Percentiles rank a stretch among this genome's conserved stretches.
phyloP scores from a whole-genome alignment of 805 yeast species.

The Jamesozyma gamospora region DNA sequence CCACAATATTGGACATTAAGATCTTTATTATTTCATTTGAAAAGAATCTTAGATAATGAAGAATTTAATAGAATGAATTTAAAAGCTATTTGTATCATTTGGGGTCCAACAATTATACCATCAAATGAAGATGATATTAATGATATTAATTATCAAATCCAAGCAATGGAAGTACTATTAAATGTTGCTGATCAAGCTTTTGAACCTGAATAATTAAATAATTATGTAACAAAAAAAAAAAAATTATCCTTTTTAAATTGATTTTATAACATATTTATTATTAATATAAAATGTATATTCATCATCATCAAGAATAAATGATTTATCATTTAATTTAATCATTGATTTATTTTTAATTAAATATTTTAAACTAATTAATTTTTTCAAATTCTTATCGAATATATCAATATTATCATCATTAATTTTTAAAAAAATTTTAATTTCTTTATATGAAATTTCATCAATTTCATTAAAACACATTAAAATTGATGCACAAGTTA shows the following conservation, averaged over 20 bases:
- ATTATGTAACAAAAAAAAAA: not conserved
- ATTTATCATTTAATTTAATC: not conserved
- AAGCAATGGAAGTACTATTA: constrained; percentile 76
- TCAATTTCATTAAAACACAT: constrained; percentile 10
- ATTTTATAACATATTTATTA: not conserved
- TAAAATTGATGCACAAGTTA: constrained; percentile 13
- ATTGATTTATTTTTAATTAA: not conserved
- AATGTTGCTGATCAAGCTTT: constrained; percentile 74
- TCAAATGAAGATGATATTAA: constrained; percentile 57
- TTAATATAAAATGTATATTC: not conserved
- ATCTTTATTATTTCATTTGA: constrained; percentile 74
- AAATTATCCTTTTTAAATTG: too few species aligned
- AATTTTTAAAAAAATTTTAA: constrained; percentile 5
- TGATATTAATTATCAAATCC: constrained; percentile 66
- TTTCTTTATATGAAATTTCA: not conserved
- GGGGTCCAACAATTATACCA: constrained; percentile 86
- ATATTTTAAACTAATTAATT: not conserved
- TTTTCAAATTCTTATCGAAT: constrained; percentile 4
- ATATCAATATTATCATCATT: constrained; percentile 1
- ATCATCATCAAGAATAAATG: not conserved
- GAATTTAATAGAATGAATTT: constrained; percentile 69
- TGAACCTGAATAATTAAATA: constrained; percentile 40
- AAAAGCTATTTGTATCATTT: constrained; percentile 74
- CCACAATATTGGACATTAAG: constrained; percentile 89
- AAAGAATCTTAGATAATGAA: constrained; percentile 56